A percentile compares a stretch with the other conserved stretches of the same genome.
Evolutionary conservation across 1,284 basidiomycete genomes (phyloP).

Genomic region (Crepidotus sp.): DNA sequence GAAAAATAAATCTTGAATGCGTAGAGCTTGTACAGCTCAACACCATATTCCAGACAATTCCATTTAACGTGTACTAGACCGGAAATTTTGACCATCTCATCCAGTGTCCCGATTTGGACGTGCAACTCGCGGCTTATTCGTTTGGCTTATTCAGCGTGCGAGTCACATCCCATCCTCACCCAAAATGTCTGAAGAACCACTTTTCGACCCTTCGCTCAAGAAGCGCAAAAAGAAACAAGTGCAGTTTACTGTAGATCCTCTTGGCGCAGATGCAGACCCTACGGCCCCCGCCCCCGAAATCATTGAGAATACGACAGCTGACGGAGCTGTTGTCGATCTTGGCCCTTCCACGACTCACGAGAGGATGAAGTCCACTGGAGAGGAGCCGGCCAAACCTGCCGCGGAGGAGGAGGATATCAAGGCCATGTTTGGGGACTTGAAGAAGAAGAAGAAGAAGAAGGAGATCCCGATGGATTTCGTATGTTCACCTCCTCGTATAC

Average conservation of each 20-base stretch:
- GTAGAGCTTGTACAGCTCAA: too few species aligned
- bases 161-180: constrained; percentile 4
- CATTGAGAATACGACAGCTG: constrained; percentile 57
- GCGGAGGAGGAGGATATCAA: constrained; percentile 70
- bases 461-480: constrained; percentile 80
- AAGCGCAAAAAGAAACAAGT: constrained; percentile 83
- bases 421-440: constrained; percentile 80
- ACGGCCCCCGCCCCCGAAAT: constrained; percentile 63
- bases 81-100: background rate
- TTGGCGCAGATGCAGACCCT: constrained; percentile 76
- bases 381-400: constrained; percentile 29
- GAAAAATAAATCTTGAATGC: background rate
- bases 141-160: background rate
- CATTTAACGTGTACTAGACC: too few species aligned
- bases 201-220: constrained; percentile 78
- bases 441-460: constrained; percentile 92
- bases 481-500: constrained; percentile 23
- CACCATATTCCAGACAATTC: too few species aligned
- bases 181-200: constrained; percentile 53
- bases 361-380: constrained; percentile 50
- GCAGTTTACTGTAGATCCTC: constrained; percentile 73
- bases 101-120: too few species aligned
- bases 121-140: too few species aligned
- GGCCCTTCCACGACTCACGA: constrained; percentile 69
- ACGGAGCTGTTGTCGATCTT: constrained; percentile 63